These are phyloP conservation scores for Miscanthus lutarioriparius DNA, from an alignment of 176 grass and related monocot species.

Conservation along the genomic window DNA sequence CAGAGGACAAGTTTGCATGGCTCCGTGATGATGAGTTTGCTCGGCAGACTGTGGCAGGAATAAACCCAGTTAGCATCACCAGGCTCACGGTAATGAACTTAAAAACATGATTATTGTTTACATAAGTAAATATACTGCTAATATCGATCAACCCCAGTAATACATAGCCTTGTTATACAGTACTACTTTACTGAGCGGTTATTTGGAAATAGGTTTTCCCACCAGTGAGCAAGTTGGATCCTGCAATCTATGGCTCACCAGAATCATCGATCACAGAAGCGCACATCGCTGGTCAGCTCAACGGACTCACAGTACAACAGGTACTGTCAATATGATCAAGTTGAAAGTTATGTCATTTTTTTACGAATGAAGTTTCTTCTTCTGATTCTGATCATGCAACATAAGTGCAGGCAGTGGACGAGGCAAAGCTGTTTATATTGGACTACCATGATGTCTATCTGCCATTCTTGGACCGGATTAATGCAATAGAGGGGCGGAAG, in stretches of 20 bases:
- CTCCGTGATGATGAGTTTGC: conserved; percentile 98
- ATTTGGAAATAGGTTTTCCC: conserved; percentile 71
- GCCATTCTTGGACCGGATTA: conserved; percentile 93
- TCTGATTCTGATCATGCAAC: conserved; percentile 28
- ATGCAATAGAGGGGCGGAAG: conserved; percentile 83
- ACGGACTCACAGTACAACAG: conserved; percentile 84
- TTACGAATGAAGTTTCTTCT: not conserved
- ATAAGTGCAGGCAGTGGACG: conserved; percentile 72
- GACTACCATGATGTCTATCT: conserved; percentile 83
- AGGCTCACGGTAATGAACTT: conserved; percentile 62
- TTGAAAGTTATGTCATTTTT: conserved; percentile 22
- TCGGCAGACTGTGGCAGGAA: conserved; percentile 81
- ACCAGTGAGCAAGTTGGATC: conserved; percentile 80
- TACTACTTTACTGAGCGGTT: conserved; percentile 16
- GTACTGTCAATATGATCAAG: conserved; percentile 37
- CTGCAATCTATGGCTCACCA: conserved; percentile 66
- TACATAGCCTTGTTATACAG: not conserved
- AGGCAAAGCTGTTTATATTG: conserved; percentile 77
- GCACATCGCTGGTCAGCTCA: conserved; percentile 73
- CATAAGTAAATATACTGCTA: not conserved
- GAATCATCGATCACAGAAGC: conserved; percentile 81
- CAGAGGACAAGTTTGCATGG: conserved; percentile 99
- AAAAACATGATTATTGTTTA: not conserved
- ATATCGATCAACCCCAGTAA: not conserved
- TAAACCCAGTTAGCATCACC: conserved; percentile 86